Conservation (phyloP, 2,329 filamentous ascomycete genomes). For the Hansfordia pulvinata region DNA sequence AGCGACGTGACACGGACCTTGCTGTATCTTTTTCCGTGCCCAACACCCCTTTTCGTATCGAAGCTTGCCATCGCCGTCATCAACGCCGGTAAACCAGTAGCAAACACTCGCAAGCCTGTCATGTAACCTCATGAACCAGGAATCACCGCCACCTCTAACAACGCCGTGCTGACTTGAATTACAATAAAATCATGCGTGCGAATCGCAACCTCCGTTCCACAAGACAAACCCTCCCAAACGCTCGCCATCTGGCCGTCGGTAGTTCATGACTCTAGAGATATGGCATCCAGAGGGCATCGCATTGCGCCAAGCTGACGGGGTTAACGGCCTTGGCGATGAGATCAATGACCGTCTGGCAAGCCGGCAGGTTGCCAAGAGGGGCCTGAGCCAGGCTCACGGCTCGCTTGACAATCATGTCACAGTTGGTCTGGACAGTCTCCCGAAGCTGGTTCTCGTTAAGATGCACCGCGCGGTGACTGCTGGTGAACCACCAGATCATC, state of each 20-base stretch:
- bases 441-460: slow-evolving; percentile 57
- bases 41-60: too few species aligned
- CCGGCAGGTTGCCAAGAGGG: slow-evolving; percentile 70
- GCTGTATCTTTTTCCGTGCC: too few species aligned
- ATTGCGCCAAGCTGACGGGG: slow-evolving; percentile 74
- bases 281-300: slow-evolving; percentile 94
- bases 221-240: neutral
- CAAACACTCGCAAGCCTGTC: too few species aligned
- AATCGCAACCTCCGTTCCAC: too few species aligned
- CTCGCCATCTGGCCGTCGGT: neutral
- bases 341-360: slow-evolving; percentile 95
- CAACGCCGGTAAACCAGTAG: too few species aligned
- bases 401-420: slow-evolving; percentile 82
- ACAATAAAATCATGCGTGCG: too few species aligned
- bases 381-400: slow-evolving; percentile 72
- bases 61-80: too few species aligned
- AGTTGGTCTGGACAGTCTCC: slow-evolving; percentile 74
- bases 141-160: too few species aligned
- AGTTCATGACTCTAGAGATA: slow-evolving; percentile 49
- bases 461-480: slow-evolving; percentile 47
- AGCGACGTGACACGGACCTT: too few species aligned
- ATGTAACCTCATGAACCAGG: too few species aligned
- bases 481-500: slow-evolving; percentile 94
- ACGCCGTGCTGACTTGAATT: too few species aligned
- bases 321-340: slow-evolving; percentile 86